A percentile compares a stretch with the other conserved stretches of the same genome.
These are phyloP conservation scores for Aspergillus piperis DNA, from an alignment of 2,329 filamentous ascomycete species.

Conservation along the genomic window DNA sequence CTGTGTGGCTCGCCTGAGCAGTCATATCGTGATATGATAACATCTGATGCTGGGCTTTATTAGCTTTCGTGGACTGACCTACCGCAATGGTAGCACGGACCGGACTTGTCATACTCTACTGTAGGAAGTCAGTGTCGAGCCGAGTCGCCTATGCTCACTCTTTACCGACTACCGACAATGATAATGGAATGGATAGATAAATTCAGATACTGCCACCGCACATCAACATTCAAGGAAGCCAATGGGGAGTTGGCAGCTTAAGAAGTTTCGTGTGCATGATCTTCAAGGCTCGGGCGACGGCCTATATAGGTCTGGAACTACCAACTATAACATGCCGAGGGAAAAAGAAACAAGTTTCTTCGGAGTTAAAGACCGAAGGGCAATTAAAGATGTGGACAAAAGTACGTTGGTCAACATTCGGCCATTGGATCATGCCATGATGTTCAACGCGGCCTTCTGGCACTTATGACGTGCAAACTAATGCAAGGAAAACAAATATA, in stretches of 20 bases:
- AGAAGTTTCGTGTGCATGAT: constrained; percentile 3
- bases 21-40: constrained; percentile 24
- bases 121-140: constrained; percentile 1
- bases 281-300: constrained; percentile 3
- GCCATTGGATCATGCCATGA: constrained; percentile 12
- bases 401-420: constrained; percentile 19
- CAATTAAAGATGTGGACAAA: constrained; percentile 13
- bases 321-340: constrained; percentile 20
- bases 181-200: not conserved
- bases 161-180: not conserved
- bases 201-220: not conserved
- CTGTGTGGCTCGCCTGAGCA: constrained; percentile 22
- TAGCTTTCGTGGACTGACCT: constrained; percentile 16
- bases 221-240: not conserved
- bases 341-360: constrained; percentile 2
- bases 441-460: constrained; percentile 17
- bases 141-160: not conserved
- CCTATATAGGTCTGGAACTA: constrained; percentile 8
- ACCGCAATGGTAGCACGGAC: constrained; percentile 18
- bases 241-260: not conserved
- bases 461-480: constrained; percentile 23
- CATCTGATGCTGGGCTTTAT: constrained; percentile 19
- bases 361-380: constrained; percentile 6
- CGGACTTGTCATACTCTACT: constrained; percentile 19
- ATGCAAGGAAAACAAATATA: constrained; percentile 30